Evolutionary conservation across 441 rosid species (phyloP), one percentile per base, ranked within the genome.

Genomic region (Kokia cookei): DNA sequence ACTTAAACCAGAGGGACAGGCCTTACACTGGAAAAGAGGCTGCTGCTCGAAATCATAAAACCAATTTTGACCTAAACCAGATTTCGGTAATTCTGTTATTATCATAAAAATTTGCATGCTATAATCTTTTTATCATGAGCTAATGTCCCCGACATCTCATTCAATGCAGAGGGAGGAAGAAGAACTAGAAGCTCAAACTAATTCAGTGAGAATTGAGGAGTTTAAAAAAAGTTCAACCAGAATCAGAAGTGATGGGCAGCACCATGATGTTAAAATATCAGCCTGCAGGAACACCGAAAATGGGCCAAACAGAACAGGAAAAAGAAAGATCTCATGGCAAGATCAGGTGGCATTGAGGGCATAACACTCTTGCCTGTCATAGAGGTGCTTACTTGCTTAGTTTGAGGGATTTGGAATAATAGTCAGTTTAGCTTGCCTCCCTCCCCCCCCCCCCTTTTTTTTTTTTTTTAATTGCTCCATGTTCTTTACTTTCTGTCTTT

Each of bases 321-420:
- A 95, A 90, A 86, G 97, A 86, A 95, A 85, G 91, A 94, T 95
- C 58, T 55, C 97, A 69, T 95, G 99, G 99, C 97, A 93, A 80
- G 98, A 95, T 78, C 94, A 85, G 78, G 89, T 95, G 80, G 98
- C 93, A 47, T 84, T 93, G 78, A 91, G 90, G 77, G 98, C 90
- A 70, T 88, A 80, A 88, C 61, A 58, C 69, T 48, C 50, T 19
- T 54, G 58, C 74, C 48, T 62, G 70, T 50, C 37, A 55, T 78
- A 75, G 43, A 79, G 48, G 42, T 75, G 60, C 19, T 54, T 73
- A 57, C 48, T 71, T 71, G 54, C 12, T 48, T 75, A 55, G 12
- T 14, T 74, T 79, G 58, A 45, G 45, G 69, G 84, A 67, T 73
- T 35, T 78, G 74, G 62, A 50, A 73, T 6, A n/a, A 61, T 62